Evolutionary conservation across 108 stramenopile genomes (phyloP).

Genomic region (Nannochloropsis granulata): DNA sequence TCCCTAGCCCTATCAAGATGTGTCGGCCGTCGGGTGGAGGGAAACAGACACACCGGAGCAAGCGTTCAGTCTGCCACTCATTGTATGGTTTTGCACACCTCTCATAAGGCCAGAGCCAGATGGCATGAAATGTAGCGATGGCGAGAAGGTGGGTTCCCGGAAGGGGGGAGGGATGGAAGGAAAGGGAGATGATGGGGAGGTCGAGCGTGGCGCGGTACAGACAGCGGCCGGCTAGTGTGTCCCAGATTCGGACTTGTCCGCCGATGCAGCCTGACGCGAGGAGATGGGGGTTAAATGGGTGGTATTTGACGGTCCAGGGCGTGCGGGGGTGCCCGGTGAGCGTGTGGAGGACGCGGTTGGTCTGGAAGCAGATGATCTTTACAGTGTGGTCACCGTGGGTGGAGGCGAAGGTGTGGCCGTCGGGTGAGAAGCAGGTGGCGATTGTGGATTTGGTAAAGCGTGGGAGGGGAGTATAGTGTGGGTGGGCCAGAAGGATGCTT

Average conservation of each 20-base stretch:
- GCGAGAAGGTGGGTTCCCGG: slow-evolving; percentile 46
- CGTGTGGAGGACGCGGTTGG: slow-evolving; percentile 47
- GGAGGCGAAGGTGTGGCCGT: slow-evolving; percentile 51
- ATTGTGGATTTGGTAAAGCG: slow-evolving; percentile 7
- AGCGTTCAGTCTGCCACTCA: slow-evolving; percentile 6
- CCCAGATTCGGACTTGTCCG: slow-evolving; percentile 86
- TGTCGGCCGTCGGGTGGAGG: slow-evolving; percentile 52
- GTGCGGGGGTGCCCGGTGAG: slow-evolving; percentile 88
- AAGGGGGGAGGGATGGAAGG: slow-evolving; percentile 71
- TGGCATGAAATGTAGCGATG: slow-evolving; percentile 61
- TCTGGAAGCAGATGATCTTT: slow-evolving; percentile 59
- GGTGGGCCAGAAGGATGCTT: neutral
- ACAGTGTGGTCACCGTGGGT: slow-evolving; percentile 99
- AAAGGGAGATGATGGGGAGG: slow-evolving; percentile 72
- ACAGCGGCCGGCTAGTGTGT: slow-evolving; percentile 29
- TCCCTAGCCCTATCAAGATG: slow-evolving; percentile 74
- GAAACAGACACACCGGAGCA: slow-evolving; percentile 79
- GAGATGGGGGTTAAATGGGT: slow-evolving; percentile 55
- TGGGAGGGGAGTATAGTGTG: neutral
- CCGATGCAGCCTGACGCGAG: slow-evolving; percentile 88
- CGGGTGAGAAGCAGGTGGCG: slow-evolving; percentile 10
- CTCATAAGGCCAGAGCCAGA: slow-evolving; percentile 83
- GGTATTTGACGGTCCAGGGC: slow-evolving; percentile 92
- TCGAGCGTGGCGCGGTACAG: slow-evolving; percentile 31
- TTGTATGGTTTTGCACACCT: slow-evolving; percentile 3